Base-by-base conservation (phyloP, 2,329 filamentous ascomycete genomes). In the Aspergillus fructus region DNA sequence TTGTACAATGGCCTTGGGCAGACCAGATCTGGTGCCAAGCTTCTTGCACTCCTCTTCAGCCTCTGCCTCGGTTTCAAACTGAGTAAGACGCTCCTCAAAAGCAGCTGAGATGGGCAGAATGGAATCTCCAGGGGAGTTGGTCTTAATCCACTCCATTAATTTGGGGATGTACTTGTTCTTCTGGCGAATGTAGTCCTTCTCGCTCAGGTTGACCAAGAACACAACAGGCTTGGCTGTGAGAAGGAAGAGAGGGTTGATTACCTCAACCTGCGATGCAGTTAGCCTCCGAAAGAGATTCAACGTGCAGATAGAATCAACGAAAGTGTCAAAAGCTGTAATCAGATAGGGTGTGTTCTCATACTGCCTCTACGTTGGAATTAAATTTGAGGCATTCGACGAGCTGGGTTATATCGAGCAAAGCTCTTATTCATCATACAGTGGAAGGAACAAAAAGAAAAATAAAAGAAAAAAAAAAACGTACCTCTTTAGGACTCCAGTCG, bases 111-210 rank as follows among this genome's bases (percentile, higher is more conserved):
- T 88, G 61, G 93, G 94, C 58, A 99, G 91, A 70, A 97, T 88
- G 51, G 93, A 90, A 71, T 97, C 93, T 57, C 91, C 92, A 53
- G 86, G 77, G 5, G 93, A 90, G 75, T 99, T 84, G 74, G 90
- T 85, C 81, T 97, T 96, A 77, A 97, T 87, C 94, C 94, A 99
- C 74, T 94, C 90, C 59, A 90, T 91, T 66, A 97, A 88, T 81
- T 93, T 94, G 65, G 90, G 85, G 55, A 99, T 85, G 79, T 99
- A 87, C 87, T 99, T 99, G 86, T 99, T 99, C 89, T 97, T 99
- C 82, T 97, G 94, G 71, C 94, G 89, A 72, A 97, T 88, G 77
- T 93, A 99, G 78, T 99, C 94, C 78, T 87, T 93, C 81, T 99
- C 96, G 62, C 91, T 96, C 61, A 99, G 81, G 81, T 99, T 99